Conservation (phyloP, 352 stramenopile species). For the Pythium guiyangense region DNA sequence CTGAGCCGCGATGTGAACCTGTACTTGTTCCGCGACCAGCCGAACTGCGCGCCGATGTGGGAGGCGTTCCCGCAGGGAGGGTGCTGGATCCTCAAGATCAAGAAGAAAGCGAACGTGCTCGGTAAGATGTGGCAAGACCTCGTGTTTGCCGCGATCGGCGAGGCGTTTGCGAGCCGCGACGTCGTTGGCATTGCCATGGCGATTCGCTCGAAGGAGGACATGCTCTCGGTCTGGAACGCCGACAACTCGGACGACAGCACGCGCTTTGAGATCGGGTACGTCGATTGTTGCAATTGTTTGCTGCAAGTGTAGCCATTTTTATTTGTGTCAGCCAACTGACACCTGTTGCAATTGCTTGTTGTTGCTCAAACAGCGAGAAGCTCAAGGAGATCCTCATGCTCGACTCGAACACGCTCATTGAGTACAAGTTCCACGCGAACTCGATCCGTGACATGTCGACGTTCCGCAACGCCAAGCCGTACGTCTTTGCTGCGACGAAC, state of each 20-base stretch:
- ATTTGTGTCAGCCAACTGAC: not conserved
- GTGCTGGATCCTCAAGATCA: constrained; percentile 95
- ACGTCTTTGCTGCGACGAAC: constrained; percentile 79
- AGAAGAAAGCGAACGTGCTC: constrained; percentile 92
- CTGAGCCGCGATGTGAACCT: constrained; percentile 91
- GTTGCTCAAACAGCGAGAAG: constrained; percentile 69
- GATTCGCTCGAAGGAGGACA: constrained; percentile 92
- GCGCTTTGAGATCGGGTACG: constrained; percentile 77
- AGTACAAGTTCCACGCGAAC: constrained; percentile 94
- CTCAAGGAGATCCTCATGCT: constrained; percentile 93
- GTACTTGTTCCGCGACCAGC: constrained; percentile 90
- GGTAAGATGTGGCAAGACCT: constrained; percentile 95
- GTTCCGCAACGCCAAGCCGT: constrained; percentile 91
- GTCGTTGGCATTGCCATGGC: constrained; percentile 92
- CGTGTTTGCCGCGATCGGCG: constrained; percentile 89
- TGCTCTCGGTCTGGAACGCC: constrained; percentile 93
- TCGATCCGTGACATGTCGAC: constrained; percentile 92
- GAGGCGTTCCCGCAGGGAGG: constrained; percentile 90
- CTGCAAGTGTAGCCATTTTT: constrained; percentile 1
- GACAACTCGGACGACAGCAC: constrained; percentile 89
- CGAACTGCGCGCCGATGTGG: constrained; percentile 88
- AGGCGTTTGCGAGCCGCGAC: constrained; percentile 89
- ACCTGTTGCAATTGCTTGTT: constrained; percentile 7
- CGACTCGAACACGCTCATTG: constrained; percentile 92
- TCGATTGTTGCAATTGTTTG: not conserved